phyloP scores from a whole-genome alignment of 345 rosid species.

The Populus nigra region DNA sequence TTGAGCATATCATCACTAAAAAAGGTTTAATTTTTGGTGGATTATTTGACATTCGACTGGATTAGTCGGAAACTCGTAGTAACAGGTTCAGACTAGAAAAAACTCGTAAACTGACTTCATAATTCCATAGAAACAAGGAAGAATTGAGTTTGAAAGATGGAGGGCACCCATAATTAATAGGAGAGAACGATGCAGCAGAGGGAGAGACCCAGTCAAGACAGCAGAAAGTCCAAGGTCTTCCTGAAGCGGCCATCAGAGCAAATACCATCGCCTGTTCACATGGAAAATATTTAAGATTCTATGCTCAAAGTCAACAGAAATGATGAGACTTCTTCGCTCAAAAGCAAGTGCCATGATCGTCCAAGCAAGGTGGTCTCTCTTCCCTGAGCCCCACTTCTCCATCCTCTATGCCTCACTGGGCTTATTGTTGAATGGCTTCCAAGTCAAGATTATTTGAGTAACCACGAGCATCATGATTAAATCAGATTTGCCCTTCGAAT shows the following conservation, averaged over 20 bases:
- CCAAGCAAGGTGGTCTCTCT: too few relatives aligned
- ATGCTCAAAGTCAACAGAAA: slow-evolving; percentile 28
- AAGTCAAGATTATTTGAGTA: neutral
- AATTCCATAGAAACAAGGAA: too few relatives aligned
- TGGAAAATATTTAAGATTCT: slow-evolving; percentile 4
- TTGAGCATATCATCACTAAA: too few relatives aligned
- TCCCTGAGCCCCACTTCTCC: neutral
- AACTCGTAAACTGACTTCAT: too few relatives aligned
- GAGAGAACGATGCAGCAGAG: neutral
- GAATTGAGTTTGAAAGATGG: too few relatives aligned
- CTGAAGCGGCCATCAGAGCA: neutral
- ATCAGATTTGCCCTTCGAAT: neutral
- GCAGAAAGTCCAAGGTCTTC: neutral
- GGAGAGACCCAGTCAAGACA: slow-evolving; percentile 12
- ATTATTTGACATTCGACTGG: too few relatives aligned
- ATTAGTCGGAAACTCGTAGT: too few relatives aligned
- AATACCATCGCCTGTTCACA: neutral
- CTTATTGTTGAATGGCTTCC: too few relatives aligned
- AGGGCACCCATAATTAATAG: too few relatives aligned
- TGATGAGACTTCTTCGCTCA: slow-evolving; percentile 10
- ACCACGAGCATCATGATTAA: neutral
- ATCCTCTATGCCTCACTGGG: neutral
- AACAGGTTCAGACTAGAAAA: too few relatives aligned
- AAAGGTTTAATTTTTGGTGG: too few relatives aligned
- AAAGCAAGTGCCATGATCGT: neutral